Conservation (phyloP, 2,329 filamentous ascomycete genomes). For the Fusarium tuaranense region DNA sequence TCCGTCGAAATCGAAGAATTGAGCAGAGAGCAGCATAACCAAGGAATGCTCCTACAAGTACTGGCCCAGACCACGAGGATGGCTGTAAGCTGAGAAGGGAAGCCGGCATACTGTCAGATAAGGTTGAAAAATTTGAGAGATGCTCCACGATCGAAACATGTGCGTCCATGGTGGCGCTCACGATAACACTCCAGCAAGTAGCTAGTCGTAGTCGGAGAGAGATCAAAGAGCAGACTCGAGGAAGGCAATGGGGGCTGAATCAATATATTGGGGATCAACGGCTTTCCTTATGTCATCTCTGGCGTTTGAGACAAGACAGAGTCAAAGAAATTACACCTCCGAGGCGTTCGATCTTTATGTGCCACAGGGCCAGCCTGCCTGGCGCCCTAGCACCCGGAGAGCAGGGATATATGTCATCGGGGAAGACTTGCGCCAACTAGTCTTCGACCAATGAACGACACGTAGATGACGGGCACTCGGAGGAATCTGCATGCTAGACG, state of each 20-base stretch:
- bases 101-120: neutral
- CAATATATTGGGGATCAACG: neutral
- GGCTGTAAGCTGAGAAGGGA: neutral
- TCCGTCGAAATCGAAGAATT: conserved; percentile 51
- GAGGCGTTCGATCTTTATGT: conserved; percentile 1
- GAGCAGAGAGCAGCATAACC: conserved; percentile 51
- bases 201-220: neutral
- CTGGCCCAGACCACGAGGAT: conserved; percentile 28
- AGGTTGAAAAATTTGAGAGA: conserved; percentile 19
- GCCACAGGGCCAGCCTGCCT: neutral
- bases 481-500: neutral
- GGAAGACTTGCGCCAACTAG: neutral
- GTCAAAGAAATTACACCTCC: neutral
- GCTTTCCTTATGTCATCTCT: neutral
- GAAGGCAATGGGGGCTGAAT: neutral
- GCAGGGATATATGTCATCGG: neutral
- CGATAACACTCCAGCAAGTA: neutral
- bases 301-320: neutral
- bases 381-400: neutral
- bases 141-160: conserved; percentile 8
- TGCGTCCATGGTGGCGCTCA: conserved; percentile 15
- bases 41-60: conserved; percentile 37
- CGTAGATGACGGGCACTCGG: neutral
- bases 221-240: neutral
- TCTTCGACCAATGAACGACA: neutral